Percentiles rank a stretch among this genome's conserved stretches.
These are phyloP conservation scores for Kalanchoe fedtschenkoi DNA, from an alignment of 164 flowering plant genomes.

Conservation along the genomic window DNA sequence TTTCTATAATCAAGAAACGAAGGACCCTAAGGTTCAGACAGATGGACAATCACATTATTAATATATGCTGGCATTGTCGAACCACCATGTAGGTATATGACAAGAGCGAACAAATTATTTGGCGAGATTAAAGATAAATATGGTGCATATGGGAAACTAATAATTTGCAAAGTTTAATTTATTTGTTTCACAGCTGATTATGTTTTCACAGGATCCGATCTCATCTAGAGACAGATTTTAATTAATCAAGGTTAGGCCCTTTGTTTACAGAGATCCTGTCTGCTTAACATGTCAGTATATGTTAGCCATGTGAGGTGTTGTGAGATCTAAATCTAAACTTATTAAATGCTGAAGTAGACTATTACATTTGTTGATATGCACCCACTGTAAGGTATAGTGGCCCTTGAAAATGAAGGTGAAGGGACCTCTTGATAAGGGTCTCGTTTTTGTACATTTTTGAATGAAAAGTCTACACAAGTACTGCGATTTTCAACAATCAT, in stretches of 20 bases:
- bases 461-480: no score
- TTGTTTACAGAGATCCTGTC: neutral
- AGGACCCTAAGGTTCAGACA: neutral
- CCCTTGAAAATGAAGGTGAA: neutral
- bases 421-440: neutral
- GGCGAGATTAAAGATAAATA: neutral
- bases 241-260: no score
- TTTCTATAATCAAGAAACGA: neutral
- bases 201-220: neutral
- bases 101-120: neutral
- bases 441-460: neutral
- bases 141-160: neutral
- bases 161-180: neutral
- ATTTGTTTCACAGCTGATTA: no score
- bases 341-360: constrained; percentile 5
- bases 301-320: constrained; percentile 5
- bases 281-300: neutral
- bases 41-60: neutral
- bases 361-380: neutral
- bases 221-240: neutral
- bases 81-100: neutral
- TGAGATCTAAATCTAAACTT: neutral
- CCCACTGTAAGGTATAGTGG: neutral
- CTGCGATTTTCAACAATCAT: no score
- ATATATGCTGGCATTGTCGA: constrained; percentile 4